A percentile compares a stretch with the other conserved stretches of the same genome.
Conservation (phyloP, 305 asterid species). For the Stenogyne calaminthoides region DNA sequence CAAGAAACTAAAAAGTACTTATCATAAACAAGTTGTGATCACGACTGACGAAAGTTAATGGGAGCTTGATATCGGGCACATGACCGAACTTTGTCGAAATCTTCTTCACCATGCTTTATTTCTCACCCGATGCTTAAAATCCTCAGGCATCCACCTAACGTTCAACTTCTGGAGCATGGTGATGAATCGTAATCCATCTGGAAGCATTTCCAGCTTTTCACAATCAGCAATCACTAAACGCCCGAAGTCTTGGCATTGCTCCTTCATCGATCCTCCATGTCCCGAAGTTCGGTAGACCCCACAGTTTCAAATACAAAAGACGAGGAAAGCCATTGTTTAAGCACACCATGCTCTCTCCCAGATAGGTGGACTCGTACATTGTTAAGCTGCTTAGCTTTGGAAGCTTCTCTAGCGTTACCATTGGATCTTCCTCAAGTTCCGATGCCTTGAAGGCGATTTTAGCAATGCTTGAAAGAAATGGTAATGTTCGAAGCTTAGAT, state of each 20-base stretch:
- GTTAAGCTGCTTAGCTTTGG: constrained; percentile 40
- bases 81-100: constrained; percentile 38
- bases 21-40: too few relatives aligned
- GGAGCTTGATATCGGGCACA: constrained; percentile 40
- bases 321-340: constrained; percentile 37
- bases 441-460: constrained; percentile 43
- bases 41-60: constrained; percentile 17
- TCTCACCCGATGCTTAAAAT: constrained; percentile 38
- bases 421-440: constrained; percentile 34
- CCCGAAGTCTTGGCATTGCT: constrained; percentile 42
- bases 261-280: constrained; percentile 39
- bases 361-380: constrained; percentile 31
- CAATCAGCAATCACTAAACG: constrained; percentile 40
- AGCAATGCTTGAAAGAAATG: constrained; percentile 40
- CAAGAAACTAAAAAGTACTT: too few relatives aligned
- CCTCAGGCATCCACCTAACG: constrained; percentile 34
- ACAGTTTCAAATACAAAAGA: constrained; percentile 37
- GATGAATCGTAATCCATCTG: constrained; percentile 34
- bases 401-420: constrained; percentile 39
- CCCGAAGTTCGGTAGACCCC: constrained; percentile 36
- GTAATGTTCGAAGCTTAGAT: constrained; percentile 33
- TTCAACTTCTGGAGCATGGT: constrained; percentile 41
- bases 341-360: constrained; percentile 40
- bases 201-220: constrained; percentile 41
- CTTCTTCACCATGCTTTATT: constrained; percentile 27